phyloP scores from a whole-genome alignment of 345 rosid species.

The Hibiscus trionum region DNA sequence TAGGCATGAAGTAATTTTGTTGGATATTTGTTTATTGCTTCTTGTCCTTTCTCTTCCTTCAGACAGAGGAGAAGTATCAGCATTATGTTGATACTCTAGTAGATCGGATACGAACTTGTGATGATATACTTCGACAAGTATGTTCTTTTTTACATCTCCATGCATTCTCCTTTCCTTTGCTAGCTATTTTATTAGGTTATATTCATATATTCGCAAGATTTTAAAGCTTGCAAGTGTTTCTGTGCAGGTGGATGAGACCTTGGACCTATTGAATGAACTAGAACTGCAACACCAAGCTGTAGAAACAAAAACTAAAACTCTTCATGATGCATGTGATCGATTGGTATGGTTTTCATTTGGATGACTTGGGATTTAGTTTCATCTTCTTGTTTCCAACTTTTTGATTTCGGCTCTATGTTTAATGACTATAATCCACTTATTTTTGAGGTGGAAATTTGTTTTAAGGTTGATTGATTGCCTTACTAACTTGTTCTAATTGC shows the following conservation, averaged over 20 bases:
- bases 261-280: conserved; percentile 68
- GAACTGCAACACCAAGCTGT: conserved; percentile 93
- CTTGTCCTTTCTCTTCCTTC: conserved; percentile 12
- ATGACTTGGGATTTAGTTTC: conserved; percentile 3
- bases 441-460: neutral
- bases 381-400: neutral
- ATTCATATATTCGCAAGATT: neutral
- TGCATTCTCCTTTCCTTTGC: neutral
- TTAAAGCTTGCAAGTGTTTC: neutral
- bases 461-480: neutral
- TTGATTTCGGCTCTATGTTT: neutral
- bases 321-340: conserved; percentile 95
- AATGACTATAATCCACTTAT: neutral
- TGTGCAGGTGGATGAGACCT: conserved; percentile 82
- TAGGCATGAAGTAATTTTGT: neutral
- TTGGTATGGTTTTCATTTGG: conserved; percentile 42
- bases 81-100: conserved; percentile 70
- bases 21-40: neutral
- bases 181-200: conserved; percentile 3
- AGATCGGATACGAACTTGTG: conserved; percentile 83
- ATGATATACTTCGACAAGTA: conserved; percentile 77
- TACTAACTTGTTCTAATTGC: conserved; percentile 10
- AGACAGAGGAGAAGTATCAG: conserved; percentile 96
- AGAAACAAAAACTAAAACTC: conserved; percentile 96
- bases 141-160: conserved; percentile 14